Evolutionary conservation across 352 stramenopile genomes (phyloP).

Genomic region (Phytopythium kandeliae): DNA sequence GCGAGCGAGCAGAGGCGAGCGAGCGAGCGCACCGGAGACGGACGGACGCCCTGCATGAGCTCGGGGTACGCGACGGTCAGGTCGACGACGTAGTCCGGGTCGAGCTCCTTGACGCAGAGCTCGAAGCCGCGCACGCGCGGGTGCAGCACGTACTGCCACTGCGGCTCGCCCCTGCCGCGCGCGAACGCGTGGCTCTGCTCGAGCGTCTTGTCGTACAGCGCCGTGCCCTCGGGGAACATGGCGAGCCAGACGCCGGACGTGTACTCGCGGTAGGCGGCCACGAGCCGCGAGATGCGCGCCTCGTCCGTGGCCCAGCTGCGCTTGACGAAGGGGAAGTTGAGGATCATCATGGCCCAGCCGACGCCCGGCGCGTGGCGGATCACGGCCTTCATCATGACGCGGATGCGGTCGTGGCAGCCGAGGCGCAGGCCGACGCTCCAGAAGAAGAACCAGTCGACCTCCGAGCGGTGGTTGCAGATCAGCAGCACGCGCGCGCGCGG

Average conservation of each 20-base stretch:
- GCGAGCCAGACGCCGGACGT: slow-evolving; percentile 46
- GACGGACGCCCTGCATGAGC: slow-evolving; percentile 55
- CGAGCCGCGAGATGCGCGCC: slow-evolving; percentile 30
- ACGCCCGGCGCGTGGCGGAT: slow-evolving; percentile 55
- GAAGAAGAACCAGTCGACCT: slow-evolving; percentile 83
- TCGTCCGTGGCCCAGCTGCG: slow-evolving; percentile 69
- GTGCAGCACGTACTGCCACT: slow-evolving; percentile 66
- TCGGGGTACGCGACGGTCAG: slow-evolving; percentile 75
- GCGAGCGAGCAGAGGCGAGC: background rate
- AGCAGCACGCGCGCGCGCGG: slow-evolving; percentile 44
- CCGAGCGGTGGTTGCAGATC: slow-evolving; percentile 73
- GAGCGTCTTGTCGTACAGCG: slow-evolving; percentile 63
- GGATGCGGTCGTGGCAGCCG: slow-evolving; percentile 59
- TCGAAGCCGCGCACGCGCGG: slow-evolving; percentile 64
- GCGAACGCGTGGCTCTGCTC: slow-evolving; percentile 57
- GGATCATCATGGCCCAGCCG: slow-evolving; percentile 61
- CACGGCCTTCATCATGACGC: slow-evolving; percentile 74
- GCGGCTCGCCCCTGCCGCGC: slow-evolving; percentile 28
- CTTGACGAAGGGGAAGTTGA: slow-evolving; percentile 71
- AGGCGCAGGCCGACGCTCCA: slow-evolving; percentile 69
- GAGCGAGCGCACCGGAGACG: slow-evolving; percentile 40
- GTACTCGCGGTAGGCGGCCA: slow-evolving; percentile 49
- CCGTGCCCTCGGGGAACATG: slow-evolving; percentile 80
- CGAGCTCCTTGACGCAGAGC: slow-evolving; percentile 55
- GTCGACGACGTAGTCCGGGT: slow-evolving; percentile 66